These are phyloP conservation scores for Phytophthora rubi DNA, from an alignment of 352 stramenopile genomes.

Conservation along the genomic window DNA sequence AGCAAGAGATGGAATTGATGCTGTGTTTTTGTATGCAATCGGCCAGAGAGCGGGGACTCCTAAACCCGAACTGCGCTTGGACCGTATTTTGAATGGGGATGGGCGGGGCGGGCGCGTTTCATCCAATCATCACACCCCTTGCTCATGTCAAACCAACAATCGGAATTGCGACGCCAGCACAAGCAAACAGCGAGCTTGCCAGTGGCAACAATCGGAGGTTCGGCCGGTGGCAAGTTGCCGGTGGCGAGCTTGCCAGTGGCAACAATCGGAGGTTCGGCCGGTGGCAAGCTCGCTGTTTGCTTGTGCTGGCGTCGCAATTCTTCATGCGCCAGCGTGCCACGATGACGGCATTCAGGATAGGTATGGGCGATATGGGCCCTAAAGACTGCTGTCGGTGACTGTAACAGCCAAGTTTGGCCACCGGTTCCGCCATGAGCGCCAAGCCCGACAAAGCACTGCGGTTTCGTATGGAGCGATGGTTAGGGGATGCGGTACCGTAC, in stretches of 20 bases:
- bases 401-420: background rate
- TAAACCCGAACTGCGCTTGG: constrained; percentile 14
- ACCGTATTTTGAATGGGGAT: constrained; percentile 14
- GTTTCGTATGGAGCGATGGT: constrained; percentile 25
- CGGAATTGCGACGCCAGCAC: background rate
- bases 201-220: too few relatives aligned
- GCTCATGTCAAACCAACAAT: constrained; percentile 9
- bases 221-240: too few relatives aligned
- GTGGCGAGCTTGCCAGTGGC: too few relatives aligned
- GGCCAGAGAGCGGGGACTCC: constrained; percentile 9
- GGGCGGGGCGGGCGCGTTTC: constrained; percentile 3
- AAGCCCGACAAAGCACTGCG: constrained; percentile 5
- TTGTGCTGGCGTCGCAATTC: background rate
- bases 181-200: background rate
- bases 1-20: background rate
- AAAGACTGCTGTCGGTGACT: background rate
- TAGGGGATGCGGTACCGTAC: constrained; percentile 29
- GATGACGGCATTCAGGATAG: background rate
- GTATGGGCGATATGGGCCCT: background rate
- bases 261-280: background rate
- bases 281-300: background rate
- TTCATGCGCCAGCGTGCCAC: background rate
- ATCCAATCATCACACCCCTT: constrained; percentile 16
- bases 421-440: background rate
- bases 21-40: constrained; percentile 8